Conservation (phyloP, 225 moss, liverwort and hornwort species). For the Thuidium tamariscinum region DNA sequence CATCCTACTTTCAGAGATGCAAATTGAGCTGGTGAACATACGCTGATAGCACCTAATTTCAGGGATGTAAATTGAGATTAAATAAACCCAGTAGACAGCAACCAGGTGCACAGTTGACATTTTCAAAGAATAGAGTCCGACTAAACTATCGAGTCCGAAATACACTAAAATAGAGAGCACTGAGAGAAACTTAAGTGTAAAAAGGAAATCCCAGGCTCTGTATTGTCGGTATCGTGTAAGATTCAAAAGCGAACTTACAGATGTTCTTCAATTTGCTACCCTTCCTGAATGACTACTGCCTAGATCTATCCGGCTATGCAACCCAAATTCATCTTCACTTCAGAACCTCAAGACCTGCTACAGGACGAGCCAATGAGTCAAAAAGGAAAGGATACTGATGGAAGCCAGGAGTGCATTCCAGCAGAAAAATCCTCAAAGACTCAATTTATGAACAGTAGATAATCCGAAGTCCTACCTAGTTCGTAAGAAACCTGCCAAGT, state of each 20-base stretch:
- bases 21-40: not conserved
- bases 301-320: conserved; percentile 23
- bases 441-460: not conserved
- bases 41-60: not conserved
- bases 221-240: not conserved
- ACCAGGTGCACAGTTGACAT: not conserved
- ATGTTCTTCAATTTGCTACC: conserved; percentile 10
- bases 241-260: conserved; percentile 16
- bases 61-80: not conserved
- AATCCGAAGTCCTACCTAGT: not conserved
- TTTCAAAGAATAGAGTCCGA: not conserved
- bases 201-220: not conserved
- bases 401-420: not conserved
- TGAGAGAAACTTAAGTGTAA: not conserved
- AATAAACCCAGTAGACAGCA: not conserved
- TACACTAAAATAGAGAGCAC: not conserved
- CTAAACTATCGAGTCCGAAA: not conserved
- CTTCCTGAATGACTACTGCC: conserved; percentile 7
- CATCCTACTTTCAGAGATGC: not conserved
- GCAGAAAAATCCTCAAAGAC: not conserved
- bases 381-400: not conserved
- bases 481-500: not conserved
- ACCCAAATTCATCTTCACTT: conserved; percentile 18
- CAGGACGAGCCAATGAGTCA: conserved; percentile 18
- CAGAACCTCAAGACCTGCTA: conserved; percentile 21